Percentiles rank a stretch among this genome's conserved stretches.
These are phyloP conservation scores for Dioscorea alata DNA, from an alignment of 106 monocot genomes.

Conservation along the genomic window DNA sequence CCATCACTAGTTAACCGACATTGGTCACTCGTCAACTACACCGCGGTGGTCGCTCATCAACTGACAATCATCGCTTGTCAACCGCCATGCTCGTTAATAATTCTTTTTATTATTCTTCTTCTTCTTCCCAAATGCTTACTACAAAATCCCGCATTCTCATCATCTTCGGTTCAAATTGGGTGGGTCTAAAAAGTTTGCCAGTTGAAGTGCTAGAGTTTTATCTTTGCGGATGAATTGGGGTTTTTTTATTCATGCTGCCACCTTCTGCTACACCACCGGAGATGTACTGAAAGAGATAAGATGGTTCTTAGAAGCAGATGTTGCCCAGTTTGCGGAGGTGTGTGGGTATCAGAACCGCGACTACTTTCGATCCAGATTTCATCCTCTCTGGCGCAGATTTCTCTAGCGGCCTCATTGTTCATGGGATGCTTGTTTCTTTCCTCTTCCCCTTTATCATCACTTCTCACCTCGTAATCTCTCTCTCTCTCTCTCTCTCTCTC, in stretches of 20 bases:
- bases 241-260: not conserved
- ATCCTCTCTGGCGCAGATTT: constrained; percentile 43
- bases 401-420: constrained; percentile 51
- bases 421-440: constrained; percentile 87
- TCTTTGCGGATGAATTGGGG: not conserved
- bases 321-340: constrained; percentile 42
- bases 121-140: too few species aligned
- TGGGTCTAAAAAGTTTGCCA: not conserved
- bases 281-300: constrained; percentile 33
- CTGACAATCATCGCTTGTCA: too few species aligned
- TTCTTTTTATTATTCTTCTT: too few species aligned
- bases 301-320: constrained; percentile 48
- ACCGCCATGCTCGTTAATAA: too few species aligned
- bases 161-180: not conserved
- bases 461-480: constrained; percentile 48
- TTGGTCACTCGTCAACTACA: too few species aligned
- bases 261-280: not conserved
- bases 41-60: too few species aligned
- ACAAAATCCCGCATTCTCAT: too few species aligned
- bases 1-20: too few species aligned
- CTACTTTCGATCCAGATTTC: constrained; percentile 48
- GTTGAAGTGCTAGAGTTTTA: not conserved
- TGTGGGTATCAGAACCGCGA: constrained; percentile 75
- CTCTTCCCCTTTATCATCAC: constrained; percentile 77
- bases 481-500: not conserved